A percentile compares a stretch with the other conserved stretches of the same genome.
These are phyloP conservation scores for Saprolegnia diclina DNA, from an alignment of 352 stramenopile species.

Conservation along the genomic window DNA sequence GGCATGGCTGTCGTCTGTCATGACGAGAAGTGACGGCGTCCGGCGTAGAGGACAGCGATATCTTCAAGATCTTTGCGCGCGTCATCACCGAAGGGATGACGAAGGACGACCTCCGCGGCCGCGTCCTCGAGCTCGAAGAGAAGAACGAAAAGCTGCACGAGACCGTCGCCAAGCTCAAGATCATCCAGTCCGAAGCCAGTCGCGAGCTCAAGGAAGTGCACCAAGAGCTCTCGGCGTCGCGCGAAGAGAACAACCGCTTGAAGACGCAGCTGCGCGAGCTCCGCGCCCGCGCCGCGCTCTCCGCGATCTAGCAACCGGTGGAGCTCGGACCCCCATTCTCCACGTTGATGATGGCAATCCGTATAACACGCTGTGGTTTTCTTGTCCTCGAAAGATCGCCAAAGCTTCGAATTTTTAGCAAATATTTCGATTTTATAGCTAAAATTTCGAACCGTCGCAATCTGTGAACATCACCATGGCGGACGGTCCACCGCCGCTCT, in stretches of 20 bases:
- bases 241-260: conserved; percentile 54
- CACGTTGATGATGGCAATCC: too few species aligned
- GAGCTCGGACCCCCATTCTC: too few species aligned
- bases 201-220: conserved; percentile 51
- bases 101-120: conserved; percentile 59
- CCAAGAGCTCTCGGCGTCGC: conserved; percentile 38
- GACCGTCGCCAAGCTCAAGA: conserved; percentile 57
- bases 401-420: neutral
- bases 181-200: conserved; percentile 49
- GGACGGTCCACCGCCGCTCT: conserved; percentile 16
- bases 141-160: conserved; percentile 77
- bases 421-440: too few species aligned
- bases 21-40: neutral
- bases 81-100: conserved; percentile 80
- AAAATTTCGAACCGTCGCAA: neutral
- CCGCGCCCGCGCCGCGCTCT: conserved; percentile 49
- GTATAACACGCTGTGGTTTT: neutral
- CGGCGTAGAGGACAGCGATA: conserved; percentile 58
- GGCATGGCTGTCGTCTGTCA: conserved; percentile 15
- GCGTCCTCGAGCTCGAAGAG: conserved; percentile 62
- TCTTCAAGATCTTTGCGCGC: conserved; percentile 77
- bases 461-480: neutral
- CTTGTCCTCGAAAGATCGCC: neutral
- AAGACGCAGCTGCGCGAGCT: conserved; percentile 60
- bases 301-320: conserved; percentile 41